Evolutionary conservation across 768 basidiomycete species (phyloP).

Genomic region (Boletus rubropictus): DNA sequence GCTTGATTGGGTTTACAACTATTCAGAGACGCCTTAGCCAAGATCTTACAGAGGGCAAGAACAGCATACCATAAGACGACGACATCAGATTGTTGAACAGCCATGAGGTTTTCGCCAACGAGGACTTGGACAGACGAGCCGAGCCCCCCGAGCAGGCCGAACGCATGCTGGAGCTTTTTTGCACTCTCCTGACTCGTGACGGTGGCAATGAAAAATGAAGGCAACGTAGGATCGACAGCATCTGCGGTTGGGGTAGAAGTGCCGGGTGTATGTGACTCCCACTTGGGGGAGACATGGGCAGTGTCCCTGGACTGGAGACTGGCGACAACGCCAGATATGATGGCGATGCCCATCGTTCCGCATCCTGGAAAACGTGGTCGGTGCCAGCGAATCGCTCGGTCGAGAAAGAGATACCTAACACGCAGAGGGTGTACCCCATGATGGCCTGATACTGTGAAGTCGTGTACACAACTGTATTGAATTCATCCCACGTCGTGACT

Average conservation of each 20-base stretch:
- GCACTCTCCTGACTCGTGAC: conserved; percentile 78
- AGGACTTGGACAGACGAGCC: conserved; percentile 68
- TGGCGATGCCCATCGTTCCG: conserved; percentile 96
- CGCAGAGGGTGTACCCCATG: conserved; percentile 92
- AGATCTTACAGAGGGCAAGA: background rate
- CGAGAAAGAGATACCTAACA: conserved; percentile 51
- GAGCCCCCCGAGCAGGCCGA: conserved; percentile 50
- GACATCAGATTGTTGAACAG: conserved; percentile 74
- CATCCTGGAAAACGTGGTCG: conserved; percentile 56
- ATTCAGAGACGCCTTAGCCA: conserved; percentile 3
- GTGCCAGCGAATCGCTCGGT: conserved; percentile 5
- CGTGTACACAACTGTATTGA: background rate
- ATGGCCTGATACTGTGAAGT: background rate
- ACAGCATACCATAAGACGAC: conserved; percentile 75
- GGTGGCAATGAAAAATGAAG: conserved; percentile 78
- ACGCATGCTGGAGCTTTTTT: conserved; percentile 55
- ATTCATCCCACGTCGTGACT: background rate
- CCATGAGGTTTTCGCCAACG: conserved; percentile 62
- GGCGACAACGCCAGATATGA: conserved; percentile 87
- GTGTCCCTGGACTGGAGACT: conserved; percentile 57
- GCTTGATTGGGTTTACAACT: conserved; percentile 96
- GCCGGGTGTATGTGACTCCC: conserved; percentile 68
- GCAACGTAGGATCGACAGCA: conserved; percentile 62
- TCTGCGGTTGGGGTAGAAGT: conserved; percentile 59
- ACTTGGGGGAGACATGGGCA: conserved; percentile 37